Evolutionary conservation across 192 early-diverging fungal genomes (phyloP).

Genomic region (Coemansia sp.): DNA sequence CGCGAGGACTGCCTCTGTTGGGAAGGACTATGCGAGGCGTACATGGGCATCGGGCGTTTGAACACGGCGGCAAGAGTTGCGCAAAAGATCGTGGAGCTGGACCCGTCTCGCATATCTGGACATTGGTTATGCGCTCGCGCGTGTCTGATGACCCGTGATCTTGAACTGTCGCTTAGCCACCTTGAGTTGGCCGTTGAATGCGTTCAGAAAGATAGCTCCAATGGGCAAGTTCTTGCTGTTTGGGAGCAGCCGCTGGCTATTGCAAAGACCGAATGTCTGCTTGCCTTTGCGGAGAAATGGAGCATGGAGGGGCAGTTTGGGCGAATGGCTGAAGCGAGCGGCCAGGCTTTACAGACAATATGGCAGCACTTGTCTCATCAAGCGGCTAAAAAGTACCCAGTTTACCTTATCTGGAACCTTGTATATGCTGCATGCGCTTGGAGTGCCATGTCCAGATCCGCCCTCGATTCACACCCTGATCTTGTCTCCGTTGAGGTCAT

Average conservation of each 20-base stretch:
- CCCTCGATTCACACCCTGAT: slow-evolving; percentile 9
- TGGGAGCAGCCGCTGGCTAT: slow-evolving; percentile 26
- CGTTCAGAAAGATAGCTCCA: not conserved
- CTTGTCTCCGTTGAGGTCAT: slow-evolving; percentile 3
- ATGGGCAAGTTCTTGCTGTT: not conserved
- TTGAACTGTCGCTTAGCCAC: slow-evolving; percentile 18
- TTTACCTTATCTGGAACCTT: slow-evolving; percentile 61
- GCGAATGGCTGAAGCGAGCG: slow-evolving; percentile 59
- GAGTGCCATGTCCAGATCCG: slow-evolving; percentile 11
- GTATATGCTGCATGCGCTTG: slow-evolving; percentile 59
- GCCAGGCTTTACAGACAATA: slow-evolving; percentile 45
- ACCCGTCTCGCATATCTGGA: slow-evolving; percentile 44
- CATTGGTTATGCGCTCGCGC: slow-evolving; percentile 44
- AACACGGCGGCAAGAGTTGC: slow-evolving; percentile 60
- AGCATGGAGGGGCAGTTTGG: slow-evolving; percentile 62
- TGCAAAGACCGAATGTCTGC: slow-evolving; percentile 30
- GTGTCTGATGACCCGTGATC: slow-evolving; percentile 12
- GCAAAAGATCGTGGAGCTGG: slow-evolving; percentile 65
- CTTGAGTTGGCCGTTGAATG: slow-evolving; percentile 15
- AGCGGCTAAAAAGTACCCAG: slow-evolving; percentile 19
- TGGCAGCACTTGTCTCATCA: slow-evolving; percentile 12
- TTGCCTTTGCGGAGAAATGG: slow-evolving; percentile 29
- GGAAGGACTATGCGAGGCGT: slow-evolving; percentile 80
- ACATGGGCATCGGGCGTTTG: slow-evolving; percentile 63
- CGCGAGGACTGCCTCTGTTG: slow-evolving; percentile 64